These are phyloP conservation scores for Suillus clintonianus DNA, from an alignment of 768 basidiomycete species.

Conservation along the genomic window DNA sequence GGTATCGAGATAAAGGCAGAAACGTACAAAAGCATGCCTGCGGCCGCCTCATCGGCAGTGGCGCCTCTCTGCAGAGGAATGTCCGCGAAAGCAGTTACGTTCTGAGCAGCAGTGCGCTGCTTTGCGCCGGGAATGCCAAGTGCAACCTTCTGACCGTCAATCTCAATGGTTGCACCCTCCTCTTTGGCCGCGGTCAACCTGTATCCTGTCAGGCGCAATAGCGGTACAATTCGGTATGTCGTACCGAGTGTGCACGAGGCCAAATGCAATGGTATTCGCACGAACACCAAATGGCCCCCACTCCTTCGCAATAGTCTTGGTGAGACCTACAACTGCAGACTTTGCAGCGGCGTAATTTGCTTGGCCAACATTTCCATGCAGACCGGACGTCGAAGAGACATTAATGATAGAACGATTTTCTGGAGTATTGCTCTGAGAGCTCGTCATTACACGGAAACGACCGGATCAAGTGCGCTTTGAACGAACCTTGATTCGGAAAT, in stretches of 20 bases:
- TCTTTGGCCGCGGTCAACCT: conserved; percentile 83
- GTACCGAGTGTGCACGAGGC: conserved; percentile 75
- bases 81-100: conserved; percentile 43
- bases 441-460: background rate
- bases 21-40: conserved; percentile 74
- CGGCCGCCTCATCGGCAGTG: conserved; percentile 75
- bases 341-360: conserved; percentile 83
- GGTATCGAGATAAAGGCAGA: background rate
- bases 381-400: conserved; percentile 79
- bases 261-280: conserved; percentile 80
- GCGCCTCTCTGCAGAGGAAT: conserved; percentile 74
- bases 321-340: conserved; percentile 74
- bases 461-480: background rate
- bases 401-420: conserved; percentile 80
- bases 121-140: conserved; percentile 72
- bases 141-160: conserved; percentile 82
- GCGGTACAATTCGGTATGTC: conserved; percentile 1
- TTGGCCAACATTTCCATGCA: conserved; percentile 88
- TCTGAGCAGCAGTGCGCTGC: conserved; percentile 36
- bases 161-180: conserved; percentile 70
- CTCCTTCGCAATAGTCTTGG: conserved; percentile 86
- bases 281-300: conserved; percentile 85
- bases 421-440: conserved; percentile 48
- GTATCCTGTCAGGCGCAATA: background rate
- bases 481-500: conserved; percentile 74